A percentile compares a stretch with the other conserved stretches of the same genome.
phyloP scores from a whole-genome alignment of 192 early-diverging fungal genomes.

The Radiomyces spectabilis region DNA sequence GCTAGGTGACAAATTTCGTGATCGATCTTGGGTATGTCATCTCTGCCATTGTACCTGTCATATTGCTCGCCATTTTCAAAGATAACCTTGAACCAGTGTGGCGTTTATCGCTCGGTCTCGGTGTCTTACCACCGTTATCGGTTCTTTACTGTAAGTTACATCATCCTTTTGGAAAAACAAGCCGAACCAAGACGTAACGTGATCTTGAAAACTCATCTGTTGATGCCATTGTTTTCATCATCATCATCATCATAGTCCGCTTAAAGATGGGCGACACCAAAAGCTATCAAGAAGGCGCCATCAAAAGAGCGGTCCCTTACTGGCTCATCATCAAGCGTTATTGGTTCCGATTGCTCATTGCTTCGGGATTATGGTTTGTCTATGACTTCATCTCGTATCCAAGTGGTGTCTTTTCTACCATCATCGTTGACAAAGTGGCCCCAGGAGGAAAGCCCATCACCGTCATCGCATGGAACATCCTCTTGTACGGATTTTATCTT shows the following conservation, averaged over 20 bases:
- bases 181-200: too few relatives aligned
- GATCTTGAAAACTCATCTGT: too few relatives aligned
- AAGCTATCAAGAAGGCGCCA: constrained; percentile 32
- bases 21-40: constrained; percentile 43
- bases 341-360: constrained; percentile 43
- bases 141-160: constrained; percentile 36
- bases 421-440: constrained; percentile 10
- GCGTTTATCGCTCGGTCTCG: constrained; percentile 46
- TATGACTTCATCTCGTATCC: constrained; percentile 41
- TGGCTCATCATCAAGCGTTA: constrained; percentile 39
- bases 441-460: constrained; percentile 16
- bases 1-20: constrained; percentile 42
- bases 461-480: constrained; percentile 43
- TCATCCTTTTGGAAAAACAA: not conserved
- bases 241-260: constrained; percentile 33
- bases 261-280: constrained; percentile 47
- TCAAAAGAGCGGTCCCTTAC: constrained; percentile 45
- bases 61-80: constrained; percentile 42
- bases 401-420: constrained; percentile 32
- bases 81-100: constrained; percentile 38
- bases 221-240: not conserved
- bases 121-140: constrained; percentile 38
- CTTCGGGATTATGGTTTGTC: constrained; percentile 36
- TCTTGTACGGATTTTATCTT: constrained; percentile 45
- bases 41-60: constrained; percentile 35